Conservation (phyloP, 371 early-diverging fungal genomes). For the Catenaria anguillulae region DNA sequence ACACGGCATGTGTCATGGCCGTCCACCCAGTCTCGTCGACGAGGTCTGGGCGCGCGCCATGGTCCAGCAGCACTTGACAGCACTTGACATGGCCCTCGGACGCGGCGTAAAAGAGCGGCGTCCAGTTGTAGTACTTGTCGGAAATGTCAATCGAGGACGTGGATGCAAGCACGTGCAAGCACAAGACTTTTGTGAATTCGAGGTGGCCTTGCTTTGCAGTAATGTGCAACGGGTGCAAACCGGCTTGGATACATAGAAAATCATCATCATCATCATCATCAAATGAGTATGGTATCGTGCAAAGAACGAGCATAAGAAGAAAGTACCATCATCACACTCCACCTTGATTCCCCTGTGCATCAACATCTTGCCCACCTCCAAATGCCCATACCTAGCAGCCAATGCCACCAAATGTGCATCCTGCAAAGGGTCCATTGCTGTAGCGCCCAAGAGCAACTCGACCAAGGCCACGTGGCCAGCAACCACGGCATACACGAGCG, state of each 20-base stretch:
- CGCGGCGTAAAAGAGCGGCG: conserved; percentile 86
- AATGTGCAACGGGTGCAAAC: conserved; percentile 67
- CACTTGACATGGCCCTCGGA: conserved; percentile 77
- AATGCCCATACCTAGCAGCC: conserved; percentile 80
- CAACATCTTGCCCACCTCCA: conserved; percentile 62
- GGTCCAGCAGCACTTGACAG: conserved; percentile 60
- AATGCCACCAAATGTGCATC: conserved; percentile 44
- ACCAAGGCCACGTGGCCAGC: conserved; percentile 63
- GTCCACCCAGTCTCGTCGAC: conserved; percentile 71
- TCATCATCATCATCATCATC: too few relatives aligned
- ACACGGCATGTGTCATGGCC: conserved; percentile 41
- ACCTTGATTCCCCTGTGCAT: conserved; percentile 52
- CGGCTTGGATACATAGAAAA: too few relatives aligned
- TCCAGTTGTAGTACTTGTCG: conserved; percentile 89
- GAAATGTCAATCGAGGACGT: conserved; percentile 49
- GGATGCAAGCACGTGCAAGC: conserved; percentile 49
- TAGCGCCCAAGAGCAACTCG: conserved; percentile 36
- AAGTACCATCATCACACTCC: conserved; percentile 13
- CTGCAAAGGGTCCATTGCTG: too few relatives aligned
- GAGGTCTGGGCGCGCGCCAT: conserved; percentile 55
- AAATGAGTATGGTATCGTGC: too few relatives aligned
- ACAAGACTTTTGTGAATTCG: conserved; percentile 51
- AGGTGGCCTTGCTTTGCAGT: conserved; percentile 74
- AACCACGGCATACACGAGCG: conserved; percentile 69
- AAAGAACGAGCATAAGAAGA: too few relatives aligned